Conservation (phyloP, 2,329 filamentous ascomycete species). For the Aspergillus tanneri region DNA sequence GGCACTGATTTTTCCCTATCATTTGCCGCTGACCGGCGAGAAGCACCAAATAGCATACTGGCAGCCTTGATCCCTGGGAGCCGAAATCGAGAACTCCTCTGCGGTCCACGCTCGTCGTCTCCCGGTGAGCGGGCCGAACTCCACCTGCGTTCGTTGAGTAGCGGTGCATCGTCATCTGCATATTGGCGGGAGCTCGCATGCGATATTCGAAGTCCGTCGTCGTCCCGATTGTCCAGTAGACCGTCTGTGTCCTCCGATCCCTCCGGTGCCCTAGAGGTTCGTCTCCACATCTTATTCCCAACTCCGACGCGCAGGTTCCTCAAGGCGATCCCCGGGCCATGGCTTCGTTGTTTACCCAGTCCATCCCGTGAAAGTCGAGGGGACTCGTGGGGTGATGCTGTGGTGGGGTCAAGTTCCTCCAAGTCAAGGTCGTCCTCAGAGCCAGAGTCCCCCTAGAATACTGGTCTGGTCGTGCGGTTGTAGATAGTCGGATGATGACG, state of each 20-base stretch:
- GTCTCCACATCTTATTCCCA: conserved; percentile 43
- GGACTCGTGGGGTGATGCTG: conserved; percentile 22
- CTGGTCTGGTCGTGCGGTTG: conserved; percentile 34
- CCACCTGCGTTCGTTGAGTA: conserved; percentile 57
- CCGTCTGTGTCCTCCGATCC: conserved; percentile 61
- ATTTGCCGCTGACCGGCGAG: conserved; percentile 28
- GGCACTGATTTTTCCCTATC: conserved; percentile 42
- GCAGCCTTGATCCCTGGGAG: conserved; percentile 66
- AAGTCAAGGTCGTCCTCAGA: conserved; percentile 48
- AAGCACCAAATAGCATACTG: conserved; percentile 28
- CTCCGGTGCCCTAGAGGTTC: conserved; percentile 44
- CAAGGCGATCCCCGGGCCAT: conserved; percentile 44
- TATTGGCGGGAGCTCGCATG: conserved; percentile 56
- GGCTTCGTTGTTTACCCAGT: conserved; percentile 24
- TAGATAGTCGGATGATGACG: conserved; percentile 38
- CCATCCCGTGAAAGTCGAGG: conserved; percentile 31
- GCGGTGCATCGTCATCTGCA: conserved; percentile 70
- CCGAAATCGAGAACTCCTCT: conserved; percentile 56
- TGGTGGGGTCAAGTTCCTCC: conserved; percentile 47
- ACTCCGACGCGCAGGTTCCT: conserved; percentile 53
- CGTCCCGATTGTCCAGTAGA: conserved; percentile 64
- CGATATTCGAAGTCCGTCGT: conserved; percentile 56
- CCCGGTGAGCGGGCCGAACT: conserved; percentile 34
- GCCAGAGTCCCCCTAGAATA: conserved; percentile 34
- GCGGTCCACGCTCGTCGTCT: conserved; percentile 43